A percentile compares a stretch with the other conserved stretches of the same genome.
Evolutionary conservation across 345 rosid species (phyloP).

Genomic region (Bruguiera sexangula): DNA sequence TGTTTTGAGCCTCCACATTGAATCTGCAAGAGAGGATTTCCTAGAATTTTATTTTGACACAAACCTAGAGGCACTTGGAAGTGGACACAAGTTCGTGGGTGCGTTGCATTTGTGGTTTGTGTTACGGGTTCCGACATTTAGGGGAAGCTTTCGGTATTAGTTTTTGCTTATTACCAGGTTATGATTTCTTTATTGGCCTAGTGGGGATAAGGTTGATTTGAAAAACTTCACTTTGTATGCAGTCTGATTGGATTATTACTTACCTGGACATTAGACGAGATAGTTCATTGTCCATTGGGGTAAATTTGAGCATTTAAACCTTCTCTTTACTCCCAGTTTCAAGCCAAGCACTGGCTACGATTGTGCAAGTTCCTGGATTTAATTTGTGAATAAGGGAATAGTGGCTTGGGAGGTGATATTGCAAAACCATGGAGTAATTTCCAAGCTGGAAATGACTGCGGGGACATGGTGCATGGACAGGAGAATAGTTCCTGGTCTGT

Average conservation of each 20-base stretch:
- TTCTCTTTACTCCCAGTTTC: slow-evolving; percentile 5
- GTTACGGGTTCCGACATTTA: slow-evolving; percentile 18
- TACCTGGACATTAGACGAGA: slow-evolving; percentile 13
- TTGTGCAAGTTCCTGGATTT: not conserved
- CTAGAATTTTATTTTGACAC: not conserved
- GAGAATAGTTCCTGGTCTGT: slow-evolving; percentile 52
- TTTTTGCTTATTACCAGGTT: slow-evolving; percentile 33
- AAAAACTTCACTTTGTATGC: not conserved
- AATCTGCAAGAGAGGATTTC: slow-evolving; percentile 24
- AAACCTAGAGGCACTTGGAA: not conserved
- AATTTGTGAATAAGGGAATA: slow-evolving; percentile 11
- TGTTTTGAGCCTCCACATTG: slow-evolving; percentile 19
- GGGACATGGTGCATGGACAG: slow-evolving; percentile 64
- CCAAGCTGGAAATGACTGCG: slow-evolving; percentile 41
- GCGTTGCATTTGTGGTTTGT: slow-evolving; percentile 13
- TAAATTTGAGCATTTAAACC: slow-evolving; percentile 10
- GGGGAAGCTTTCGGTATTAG: slow-evolving; percentile 22
- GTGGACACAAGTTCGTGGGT: slow-evolving; percentile 7
- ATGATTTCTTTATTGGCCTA: slow-evolving; percentile 16
- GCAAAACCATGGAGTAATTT: slow-evolving; percentile 30
- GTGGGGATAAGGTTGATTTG: slow-evolving; percentile 7
- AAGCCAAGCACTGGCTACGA: not conserved
- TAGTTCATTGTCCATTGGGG: slow-evolving; percentile 15
- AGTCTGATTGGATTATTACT: slow-evolving; percentile 10
- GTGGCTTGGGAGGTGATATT: slow-evolving; percentile 24